Evolutionary conservation across 2,329 filamentous ascomycete genomes (phyloP), one percentile per base, ranked within the genome.

Genomic region (Monilinia aucupariae): DNA sequence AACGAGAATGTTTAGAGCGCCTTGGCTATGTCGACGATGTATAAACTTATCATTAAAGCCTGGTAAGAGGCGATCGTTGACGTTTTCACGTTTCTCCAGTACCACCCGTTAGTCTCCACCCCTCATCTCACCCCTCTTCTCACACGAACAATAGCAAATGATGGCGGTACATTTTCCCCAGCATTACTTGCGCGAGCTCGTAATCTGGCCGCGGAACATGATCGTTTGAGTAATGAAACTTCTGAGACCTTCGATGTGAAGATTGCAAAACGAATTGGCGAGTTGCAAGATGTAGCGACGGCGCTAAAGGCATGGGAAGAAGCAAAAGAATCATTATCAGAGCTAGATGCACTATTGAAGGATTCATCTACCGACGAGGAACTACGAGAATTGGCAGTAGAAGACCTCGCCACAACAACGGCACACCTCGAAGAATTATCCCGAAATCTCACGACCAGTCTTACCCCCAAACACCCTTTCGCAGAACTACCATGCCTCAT

Each of bases 381-480:
- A 76, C 83, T 99, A 59, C 85, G 87, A 13, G 80, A 86, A 10
- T 81, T 99, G 60, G 86, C 96, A 13, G 78, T 82, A n/a, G 91
- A 96, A 67, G 94, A 99, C 74, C 81, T 97, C 10, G 78, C 79
- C n/a, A 75, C 81, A 3, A 91, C 90, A 13, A 78, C 81, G 20
- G 76, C 80, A 7, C 79, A 83, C 64, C 81, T 97, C 30, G 80
- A 82, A 3, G 73, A 77, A 0, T 82, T 96, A 32, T 85, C 86
- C 0, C 81, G 81, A 45, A 84, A 83, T 43, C 82, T 99, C 50
- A 91, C 91, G 32, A 85, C 82, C 27, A 86, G 89, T 52, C 82
- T 99, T 60, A 89, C 96, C 20, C 94, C 94, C 0, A 85, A 86
- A 48, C 92, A 99, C 74, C 90, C 92, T 3, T 99, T 97, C 74